Evolutionary conservation across 352 stramenopile genomes (phyloP).

Genomic region (Phytopythium montanum): DNA sequence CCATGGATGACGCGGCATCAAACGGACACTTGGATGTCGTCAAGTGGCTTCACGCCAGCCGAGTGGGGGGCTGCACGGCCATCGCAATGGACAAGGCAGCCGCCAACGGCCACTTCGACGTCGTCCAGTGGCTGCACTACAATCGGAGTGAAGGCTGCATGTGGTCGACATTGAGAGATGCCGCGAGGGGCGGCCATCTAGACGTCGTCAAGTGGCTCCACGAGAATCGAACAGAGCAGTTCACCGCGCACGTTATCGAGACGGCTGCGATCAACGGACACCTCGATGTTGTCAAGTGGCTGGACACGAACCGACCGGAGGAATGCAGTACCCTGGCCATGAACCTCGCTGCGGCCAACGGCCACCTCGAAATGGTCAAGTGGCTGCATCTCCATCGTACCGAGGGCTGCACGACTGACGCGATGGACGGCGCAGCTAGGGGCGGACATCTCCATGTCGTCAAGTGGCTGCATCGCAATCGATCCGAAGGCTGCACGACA

Average conservation of each 20-base stretch:
- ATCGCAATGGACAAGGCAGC: conserved; percentile 16
- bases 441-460: too few species aligned
- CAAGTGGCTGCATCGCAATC: too few species aligned
- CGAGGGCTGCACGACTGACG: too few species aligned
- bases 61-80: conserved; percentile 22
- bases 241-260: neutral
- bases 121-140: conserved; percentile 2
- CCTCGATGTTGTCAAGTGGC: conserved; percentile 3
- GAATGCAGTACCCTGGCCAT: conserved; percentile 11
- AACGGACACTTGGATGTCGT: conserved; percentile 24
- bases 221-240: neutral
- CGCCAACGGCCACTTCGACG: neutral
- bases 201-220: neutral
- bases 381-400: neutral
- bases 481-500: too few species aligned
- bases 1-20: conserved; percentile 19
- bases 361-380: neutral
- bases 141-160: neutral
- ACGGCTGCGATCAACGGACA: neutral
- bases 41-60: conserved; percentile 23
- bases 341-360: conserved; percentile 7
- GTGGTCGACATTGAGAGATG: conserved; percentile 16
- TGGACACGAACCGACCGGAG: conserved; percentile 9
- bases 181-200: conserved; percentile 6
- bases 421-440: too few species aligned